Evolutionary conservation across 148 eudicot species (phyloP).

Genomic region (Agrostemma githago): DNA sequence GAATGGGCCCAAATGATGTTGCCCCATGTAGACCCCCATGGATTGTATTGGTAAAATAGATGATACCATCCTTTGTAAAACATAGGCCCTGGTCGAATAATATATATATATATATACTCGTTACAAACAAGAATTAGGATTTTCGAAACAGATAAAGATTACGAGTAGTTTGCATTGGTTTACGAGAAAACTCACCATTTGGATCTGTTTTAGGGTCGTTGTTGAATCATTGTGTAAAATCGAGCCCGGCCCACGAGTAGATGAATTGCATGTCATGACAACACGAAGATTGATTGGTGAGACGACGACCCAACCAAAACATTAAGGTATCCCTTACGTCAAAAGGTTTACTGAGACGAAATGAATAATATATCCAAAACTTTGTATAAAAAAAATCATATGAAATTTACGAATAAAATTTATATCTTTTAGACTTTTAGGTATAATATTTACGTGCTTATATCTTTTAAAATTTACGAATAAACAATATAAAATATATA

Average conservation of each 20-base stretch:
- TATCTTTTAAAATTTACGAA: too few relatives aligned
- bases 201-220: conserved; percentile 41
- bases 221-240: conserved; percentile 1
- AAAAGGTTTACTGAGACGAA: too few relatives aligned
- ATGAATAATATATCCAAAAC: too few relatives aligned
- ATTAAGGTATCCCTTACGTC: neutral
- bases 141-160: too few relatives aligned
- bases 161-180: too few relatives aligned
- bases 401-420: too few relatives aligned
- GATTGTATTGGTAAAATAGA: conserved; percentile 59
- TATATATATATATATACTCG: neutral
- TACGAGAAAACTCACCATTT: conserved; percentile 43
- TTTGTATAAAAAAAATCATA: too few relatives aligned
- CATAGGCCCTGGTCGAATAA: conserved; percentile 47
- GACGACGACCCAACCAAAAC: neutral
- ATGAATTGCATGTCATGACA: neutral
- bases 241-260: neutral
- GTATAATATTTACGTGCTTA: too few relatives aligned
- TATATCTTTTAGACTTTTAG: too few relatives aligned
- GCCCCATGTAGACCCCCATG: conserved; percentile 65
- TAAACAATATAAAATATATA: too few relatives aligned
- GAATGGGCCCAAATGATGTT: conserved; percentile 84
- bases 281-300: conserved; percentile 5
- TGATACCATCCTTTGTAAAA: conserved; percentile 63
- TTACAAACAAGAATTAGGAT: too few relatives aligned